Base-by-base conservation (phyloP, 768 basidiomycete species). In the Termitomyces sp. region DNA sequence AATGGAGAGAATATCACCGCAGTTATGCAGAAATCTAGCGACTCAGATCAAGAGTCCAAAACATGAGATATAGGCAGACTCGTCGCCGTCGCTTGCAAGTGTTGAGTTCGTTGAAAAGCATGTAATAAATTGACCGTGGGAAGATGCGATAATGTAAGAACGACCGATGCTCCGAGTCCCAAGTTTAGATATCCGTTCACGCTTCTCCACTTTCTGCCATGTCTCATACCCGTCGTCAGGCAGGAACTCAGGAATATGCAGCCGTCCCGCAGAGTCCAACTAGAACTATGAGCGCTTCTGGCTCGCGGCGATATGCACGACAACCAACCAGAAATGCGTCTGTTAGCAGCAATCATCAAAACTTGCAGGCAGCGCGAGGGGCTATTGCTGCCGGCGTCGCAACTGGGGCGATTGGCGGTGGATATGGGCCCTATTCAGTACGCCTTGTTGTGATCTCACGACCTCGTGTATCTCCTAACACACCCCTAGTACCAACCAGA, bases 341-440 rank as follows among this genome's bases (percentile, higher is more conserved):
- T 15, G 56, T 60, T 33, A 60, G 56, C 33, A 67, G 63, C 55
- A 66, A 66, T 54, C 68, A 69, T 44, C 72, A 72, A 57, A 53
- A 60, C 58, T 56, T 60, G 32, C 64, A 68, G 57, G 54, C 69
- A 41, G 78, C 76, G 59, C 76, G 82, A 58, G 76, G 74, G 48
- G 82, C 82, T 20, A 85, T 89, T 43, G 81, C 86, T 10, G 85
- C 83, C 58, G 86, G 89, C 43, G 89, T 93, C n/a, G 89, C 89
- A 0, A 86, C 79, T 29, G 91, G 91, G 7, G 74, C 76, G 32
- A 89, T 94, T 64, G 91, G 91, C 4, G 80, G 82, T 23, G 84
- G 83, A 16, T 93, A 92, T 75, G 91, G 91, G 11, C 91, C 91
- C 23, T 93, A 93, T 73, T 85, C 89, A n/a, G 91, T 92, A 61